Conservation (phyloP, 129 eudicot species). For the Saussurea involucrata region DNA sequence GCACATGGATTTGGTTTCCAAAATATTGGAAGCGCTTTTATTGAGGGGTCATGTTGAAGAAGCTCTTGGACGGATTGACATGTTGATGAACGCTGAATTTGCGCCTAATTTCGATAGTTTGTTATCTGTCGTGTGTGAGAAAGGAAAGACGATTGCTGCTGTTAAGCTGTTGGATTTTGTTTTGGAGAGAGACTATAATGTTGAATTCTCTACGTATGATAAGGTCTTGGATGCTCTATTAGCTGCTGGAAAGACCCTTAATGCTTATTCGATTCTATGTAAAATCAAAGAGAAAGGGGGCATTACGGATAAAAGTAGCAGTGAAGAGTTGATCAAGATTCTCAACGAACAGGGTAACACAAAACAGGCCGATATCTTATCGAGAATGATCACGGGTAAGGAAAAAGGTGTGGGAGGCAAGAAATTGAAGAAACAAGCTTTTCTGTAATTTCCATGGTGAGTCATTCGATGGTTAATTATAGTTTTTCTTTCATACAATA, state of each 20-base stretch:
- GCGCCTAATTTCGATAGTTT: slow-evolving; percentile 53
- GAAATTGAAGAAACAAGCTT: slow-evolving; percentile 61
- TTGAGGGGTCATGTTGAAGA: slow-evolving; percentile 96
- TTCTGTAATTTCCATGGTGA: slow-evolving; percentile 9
- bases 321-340: slow-evolving; percentile 66
- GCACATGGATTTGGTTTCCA: slow-evolving; percentile 67
- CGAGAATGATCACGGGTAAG: slow-evolving; percentile 59
- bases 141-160: slow-evolving; percentile 79
- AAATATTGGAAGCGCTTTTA: slow-evolving; percentile 78
- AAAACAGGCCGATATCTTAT: slow-evolving; percentile 76
- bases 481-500: slow-evolving; percentile 20
- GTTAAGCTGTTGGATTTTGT: slow-evolving; percentile 73
- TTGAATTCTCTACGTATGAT: slow-evolving; percentile 61
- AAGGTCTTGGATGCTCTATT: slow-evolving; percentile 86
- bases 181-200: slow-evolving; percentile 63
- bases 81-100: slow-evolving; percentile 60
- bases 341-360: slow-evolving; percentile 82
- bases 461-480: slow-evolving; percentile 4
- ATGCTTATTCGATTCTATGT: slow-evolving; percentile 78
- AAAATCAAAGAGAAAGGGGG: slow-evolving; percentile 84
- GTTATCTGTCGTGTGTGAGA: slow-evolving; percentile 63
- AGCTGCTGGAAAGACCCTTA: slow-evolving; percentile 79
- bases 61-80: slow-evolving; percentile 83
- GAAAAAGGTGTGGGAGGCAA: slow-evolving; percentile 35
- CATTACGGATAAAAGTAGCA: slow-evolving; percentile 56